Percentiles rank a stretch among this genome's conserved stretches.
These are phyloP conservation scores for Phaeomoniella chlamydospora DNA, from an alignment of 2,329 filamentous ascomycete species.

Conservation along the genomic window DNA sequence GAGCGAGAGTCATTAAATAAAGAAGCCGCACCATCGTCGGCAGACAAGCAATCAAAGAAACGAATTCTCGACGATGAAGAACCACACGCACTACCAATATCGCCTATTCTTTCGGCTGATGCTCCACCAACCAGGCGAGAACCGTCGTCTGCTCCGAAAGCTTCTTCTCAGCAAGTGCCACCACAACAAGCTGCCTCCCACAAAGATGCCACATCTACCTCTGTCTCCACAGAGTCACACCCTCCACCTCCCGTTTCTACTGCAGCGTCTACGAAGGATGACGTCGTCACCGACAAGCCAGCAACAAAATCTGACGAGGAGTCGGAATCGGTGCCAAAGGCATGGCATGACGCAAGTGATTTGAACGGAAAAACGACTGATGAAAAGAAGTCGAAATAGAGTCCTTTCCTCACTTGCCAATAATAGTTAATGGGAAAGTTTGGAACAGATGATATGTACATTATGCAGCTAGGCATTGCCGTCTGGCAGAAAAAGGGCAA, in stretches of 20 bases:
- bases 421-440: too few relatives aligned
- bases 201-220: neutral
- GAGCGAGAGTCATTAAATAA: conserved; percentile 14
- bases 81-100: neutral
- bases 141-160: conserved; percentile 5
- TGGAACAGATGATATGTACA: neutral
- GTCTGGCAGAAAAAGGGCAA: too few relatives aligned
- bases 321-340: conserved; percentile 2
- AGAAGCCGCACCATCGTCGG: too few relatives aligned
- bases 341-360: conserved; percentile 1
- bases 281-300: neutral
- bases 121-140: neutral
- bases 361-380: neutral
- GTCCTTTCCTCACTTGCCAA: too few relatives aligned
- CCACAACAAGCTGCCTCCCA: neutral
- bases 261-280: neutral
- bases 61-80: neutral
- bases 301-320: neutral
- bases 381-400: neutral
- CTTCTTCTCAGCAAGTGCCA: conserved; percentile 15
- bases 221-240: neutral
- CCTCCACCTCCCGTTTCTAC: neutral
- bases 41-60: neutral
- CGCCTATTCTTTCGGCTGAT: neutral
- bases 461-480: too few relatives aligned